Conservation (phyloP, 352 stramenopile genomes). For the Globisporangium echinulatum region DNA sequence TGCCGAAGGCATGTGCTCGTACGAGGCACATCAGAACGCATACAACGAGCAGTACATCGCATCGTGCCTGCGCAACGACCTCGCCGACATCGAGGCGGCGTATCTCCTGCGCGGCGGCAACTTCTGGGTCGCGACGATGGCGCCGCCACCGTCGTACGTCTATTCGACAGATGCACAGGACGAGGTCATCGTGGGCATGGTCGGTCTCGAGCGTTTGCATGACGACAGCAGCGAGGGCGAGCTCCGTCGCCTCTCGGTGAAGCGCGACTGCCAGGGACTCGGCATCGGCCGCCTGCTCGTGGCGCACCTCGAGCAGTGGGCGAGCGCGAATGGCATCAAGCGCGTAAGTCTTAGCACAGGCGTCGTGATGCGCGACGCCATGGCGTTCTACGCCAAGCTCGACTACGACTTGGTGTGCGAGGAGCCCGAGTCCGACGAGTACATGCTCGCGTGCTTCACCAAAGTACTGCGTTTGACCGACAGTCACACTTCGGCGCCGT, state of each 20-base stretch:
- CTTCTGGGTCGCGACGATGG: constrained; percentile 26
- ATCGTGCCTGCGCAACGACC: constrained; percentile 19
- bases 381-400: constrained; percentile 8
- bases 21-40: constrained; percentile 20
- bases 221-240: constrained; percentile 14
- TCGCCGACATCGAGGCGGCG: constrained; percentile 21
- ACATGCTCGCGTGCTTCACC: constrained; percentile 8
- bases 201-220: constrained; percentile 10
- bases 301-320: constrained; percentile 16
- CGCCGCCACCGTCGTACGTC: background rate
- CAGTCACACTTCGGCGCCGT: background rate
- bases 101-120: constrained; percentile 22
- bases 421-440: constrained; percentile 4
- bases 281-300: constrained; percentile 20
- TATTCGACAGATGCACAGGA: background rate
- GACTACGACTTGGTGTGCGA: constrained; percentile 7
- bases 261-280: constrained; percentile 12
- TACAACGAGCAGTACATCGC: constrained; percentile 22
- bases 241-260: constrained; percentile 24
- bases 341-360: constrained; percentile 15
- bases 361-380: constrained; percentile 9
- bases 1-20: constrained; percentile 23
- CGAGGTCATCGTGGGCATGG: constrained; percentile 12
- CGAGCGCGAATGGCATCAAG: constrained; percentile 4
- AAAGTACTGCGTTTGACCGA: background rate